Evolutionary conservation across 1,284 basidiomycete species (phyloP), one percentile per base, ranked within the genome.

Genomic region (Cystobasidium slooffiae): DNA sequence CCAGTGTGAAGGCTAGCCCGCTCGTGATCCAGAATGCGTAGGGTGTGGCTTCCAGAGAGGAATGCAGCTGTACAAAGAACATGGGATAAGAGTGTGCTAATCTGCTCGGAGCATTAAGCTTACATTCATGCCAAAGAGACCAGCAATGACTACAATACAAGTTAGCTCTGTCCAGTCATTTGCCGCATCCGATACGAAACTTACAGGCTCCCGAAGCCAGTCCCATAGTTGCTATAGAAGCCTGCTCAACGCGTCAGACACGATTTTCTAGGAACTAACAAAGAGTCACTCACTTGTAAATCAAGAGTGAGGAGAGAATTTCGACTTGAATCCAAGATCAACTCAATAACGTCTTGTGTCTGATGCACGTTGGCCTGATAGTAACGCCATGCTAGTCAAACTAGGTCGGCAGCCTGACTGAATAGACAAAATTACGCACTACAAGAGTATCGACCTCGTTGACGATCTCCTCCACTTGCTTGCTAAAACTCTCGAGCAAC

Each of bases 271-370:
- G 41, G 72, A 47, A 68, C 61, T 70, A 66, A 62, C 37, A 72
- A 37, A 64, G 49, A 46, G 24, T 65, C 3, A 49, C 59, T 8
- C 53, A 90, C 91, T 85, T 94, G 90, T 62, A 99, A 86, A 82
- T 98, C 96, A 31, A 98, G 86, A 31, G 94, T 92, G 16, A 98
- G 86, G 14, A 99, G 85, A 3, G 91, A 88, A 81, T 99, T 99
- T 61, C 96, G 90, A 84, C 97, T 97, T 73, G 94, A 92, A 82
- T 99, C 96, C 59, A 99, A 87, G 80, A 98, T 95, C 73, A 99
- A 87, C 83, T 99, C 96, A 6, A 97, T 93, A 65, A 98, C 96
- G 83, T 98, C 95, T 84, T 97, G 94, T 0, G 95, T 98, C 18
- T 93, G 94, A 84, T 93, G 90, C 69, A 98, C 93, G 81, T 97